Base-by-base conservation (phyloP, 2,329 filamentous ascomycete species). In the Thielaviopsis ethacetica region DNA sequence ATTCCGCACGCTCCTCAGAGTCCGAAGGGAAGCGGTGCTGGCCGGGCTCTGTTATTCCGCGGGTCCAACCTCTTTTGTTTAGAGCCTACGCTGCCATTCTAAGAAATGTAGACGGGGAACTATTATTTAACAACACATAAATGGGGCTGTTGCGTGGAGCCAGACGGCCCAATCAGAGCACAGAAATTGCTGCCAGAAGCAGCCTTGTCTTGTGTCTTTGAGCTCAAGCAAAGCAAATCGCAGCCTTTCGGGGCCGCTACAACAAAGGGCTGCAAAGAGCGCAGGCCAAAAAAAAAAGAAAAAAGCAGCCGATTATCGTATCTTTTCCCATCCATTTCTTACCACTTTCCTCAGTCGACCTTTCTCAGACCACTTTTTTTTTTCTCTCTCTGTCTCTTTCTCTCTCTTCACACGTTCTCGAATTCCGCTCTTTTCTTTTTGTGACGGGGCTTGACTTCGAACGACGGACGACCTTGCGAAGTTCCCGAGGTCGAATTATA, bases 1-100 rank as follows among this genome's bases (percentile, higher is more conserved):
- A 15, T 30, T 53, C 53, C 47, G 15, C 10, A 41, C 7, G 30
- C 7, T 2, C 7, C 41, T 22, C 26, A 55, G 44, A 22, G 51
- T 38, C 56, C 58, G 55, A 57, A 47, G 55, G 13, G 44, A 57
- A 57, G 44, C 27, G 55, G 44, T 34, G 22, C 55, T 57, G 22
- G 55, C 41, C 41, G 55, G 44, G 30, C 10, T 12, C 13, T 5
- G 10, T 17, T 19, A 38, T 57, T 50, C 41, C 54, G 38, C 54
- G 22, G 22, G 27, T n/a, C n/a, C 17, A 15, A 15, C 38, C n/a
- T n/a, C 10, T 21, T 49, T 21, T 21, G 5, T n/a, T 49, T 7
- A 21, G 6, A 10, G 17, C n/a, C 19, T 12, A 12, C 5, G 4
- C n/a, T 10, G 5, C 1, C 21, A 5, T 49, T 1, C n/a, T 4